Base-by-base conservation (phyloP, 495 filamentous ascomycete genomes). In the Aspergillus affinis region DNA sequence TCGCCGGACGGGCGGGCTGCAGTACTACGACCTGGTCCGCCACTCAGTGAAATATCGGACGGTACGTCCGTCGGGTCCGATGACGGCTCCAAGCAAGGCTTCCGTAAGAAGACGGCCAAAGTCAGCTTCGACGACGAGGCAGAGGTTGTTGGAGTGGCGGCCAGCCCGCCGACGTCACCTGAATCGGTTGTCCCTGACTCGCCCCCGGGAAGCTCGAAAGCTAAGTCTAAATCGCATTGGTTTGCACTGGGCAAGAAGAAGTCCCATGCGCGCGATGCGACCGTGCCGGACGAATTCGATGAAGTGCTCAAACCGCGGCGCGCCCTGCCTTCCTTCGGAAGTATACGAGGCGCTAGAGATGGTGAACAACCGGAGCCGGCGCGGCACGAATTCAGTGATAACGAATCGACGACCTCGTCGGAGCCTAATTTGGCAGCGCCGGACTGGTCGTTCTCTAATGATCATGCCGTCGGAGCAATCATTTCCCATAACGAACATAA, bases 61-160 rank as follows among this genome's bases (percentile, higher is more conserved):
- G 83, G 76, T 12, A 80, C 80, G 5, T 87, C 85, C 5, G 72
- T 79, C 10, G 72, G 72, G 12, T 85, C 83, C 7, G 88, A 91
- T 21, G 90, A 92, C 23, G 76, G 78, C 12, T 59, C 67, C 6
- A 71, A 78, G 26, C 58, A 74, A 6, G 69, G 68, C 15, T 72
- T 70, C 59, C 87, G 83, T 48, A 93, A 86, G 72, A 93, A 88
- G 66, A 75, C 78, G 26, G 86, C 82, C 8, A 84, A 91, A 54
- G 92, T 97, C 62, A 96, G 91, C 72, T 97, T 96, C 64, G 90
- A 94, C 61, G 91, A 95, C 21, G 82, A 84, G 41, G 77, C 85
- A 1, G 79, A 86, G 46, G 72, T 86, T 54, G 83, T 87, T 10
- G 87, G 82, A 20, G 78, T 85, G 30, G 83, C 85, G 7, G 84